Base-by-base conservation (phyloP, 208 protist genomes). In the Sergeia podlipaevii region DNA sequence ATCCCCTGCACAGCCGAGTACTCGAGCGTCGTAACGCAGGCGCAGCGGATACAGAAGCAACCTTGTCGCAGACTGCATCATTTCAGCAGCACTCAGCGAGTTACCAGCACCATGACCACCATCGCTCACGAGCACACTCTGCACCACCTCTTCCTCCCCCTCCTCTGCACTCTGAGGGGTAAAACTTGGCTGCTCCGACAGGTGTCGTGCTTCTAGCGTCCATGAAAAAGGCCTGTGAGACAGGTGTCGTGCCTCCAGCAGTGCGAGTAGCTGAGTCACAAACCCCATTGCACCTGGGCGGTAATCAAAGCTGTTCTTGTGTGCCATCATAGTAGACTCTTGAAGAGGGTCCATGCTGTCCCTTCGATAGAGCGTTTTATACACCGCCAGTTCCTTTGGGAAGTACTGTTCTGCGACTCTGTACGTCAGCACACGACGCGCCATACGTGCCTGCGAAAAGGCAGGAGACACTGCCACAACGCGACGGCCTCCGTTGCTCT, bases 371-470 rank as follows among this genome's bases (percentile, higher is more conserved):
- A 92, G 70, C 3, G 53, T 56, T 3, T 59, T 52, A 65, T 91
- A 92, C n/a, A 63, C 41, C 23, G 74, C 65, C 13, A 92, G 52
- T 58, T 95, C 84, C 26, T 82, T 73, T 2, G 84, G 77, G 47
- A 95, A 92, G 62, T 95, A 91, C 52, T 80, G 70, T 60, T 82
- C 39, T 2, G 69, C 82, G 17, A 92, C 34, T 34, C 75, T 74
- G 60, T 83, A 95, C 27, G 89, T 50, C 10, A 95, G 73, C 29
- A 85, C 77, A 17, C 80, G 70, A 33, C 75, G 68, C 4, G 88
- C 84, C 23, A 73, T 45, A 43, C 68, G 55, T 30, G 70, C 69
- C 57, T 91, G 84, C 45, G 74, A 38, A 48, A 80, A 90, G 20
- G 77, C 45, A 6, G 81, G 70, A 0, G 84, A 92, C 38, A 83